Evolutionary conservation across 2,329 filamentous ascomycete genomes (phyloP).

Genomic region (Monosporascus sp.): DNA sequence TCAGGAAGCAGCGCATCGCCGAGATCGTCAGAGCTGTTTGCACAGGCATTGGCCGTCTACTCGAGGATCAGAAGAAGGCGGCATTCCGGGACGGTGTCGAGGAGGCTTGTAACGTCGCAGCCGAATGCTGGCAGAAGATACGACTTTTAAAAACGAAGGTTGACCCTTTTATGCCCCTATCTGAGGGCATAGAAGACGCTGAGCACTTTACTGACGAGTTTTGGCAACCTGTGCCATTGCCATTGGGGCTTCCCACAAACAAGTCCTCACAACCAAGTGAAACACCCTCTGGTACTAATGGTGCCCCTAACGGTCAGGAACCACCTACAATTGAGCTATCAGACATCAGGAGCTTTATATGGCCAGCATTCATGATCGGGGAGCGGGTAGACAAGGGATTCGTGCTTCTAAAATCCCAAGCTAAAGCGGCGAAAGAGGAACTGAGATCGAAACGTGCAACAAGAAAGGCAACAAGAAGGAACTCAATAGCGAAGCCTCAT

Average conservation of each 20-base stretch:
- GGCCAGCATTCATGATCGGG: not conserved
- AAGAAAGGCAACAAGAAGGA: not conserved
- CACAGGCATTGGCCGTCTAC: not conserved
- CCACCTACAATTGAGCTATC: not conserved
- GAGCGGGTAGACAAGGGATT: not conserved
- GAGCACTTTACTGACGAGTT: not conserved
- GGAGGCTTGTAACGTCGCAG: not conserved
- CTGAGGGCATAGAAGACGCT: not conserved
- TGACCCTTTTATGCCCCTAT: not conserved
- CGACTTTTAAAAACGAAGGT: not conserved
- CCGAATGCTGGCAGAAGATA: not conserved
- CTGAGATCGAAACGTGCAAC: not conserved
- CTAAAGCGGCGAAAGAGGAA: not conserved
- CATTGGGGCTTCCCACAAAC: not conserved
- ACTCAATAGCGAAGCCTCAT: not conserved
- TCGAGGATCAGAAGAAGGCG: not conserved
- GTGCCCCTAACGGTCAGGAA: not conserved
- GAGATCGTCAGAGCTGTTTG: not conserved
- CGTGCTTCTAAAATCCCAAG: not conserved
- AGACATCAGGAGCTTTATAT: not conserved
- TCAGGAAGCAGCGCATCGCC: not conserved
- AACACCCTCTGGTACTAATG: not conserved
- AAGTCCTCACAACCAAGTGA: not conserved
- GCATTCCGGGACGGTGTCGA: not conserved
- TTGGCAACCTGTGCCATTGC: not conserved